These are phyloP conservation scores for Dactylellina leptospora DNA, from an alignment of 2,329 filamentous ascomycete genomes.

Conservation along the genomic window DNA sequence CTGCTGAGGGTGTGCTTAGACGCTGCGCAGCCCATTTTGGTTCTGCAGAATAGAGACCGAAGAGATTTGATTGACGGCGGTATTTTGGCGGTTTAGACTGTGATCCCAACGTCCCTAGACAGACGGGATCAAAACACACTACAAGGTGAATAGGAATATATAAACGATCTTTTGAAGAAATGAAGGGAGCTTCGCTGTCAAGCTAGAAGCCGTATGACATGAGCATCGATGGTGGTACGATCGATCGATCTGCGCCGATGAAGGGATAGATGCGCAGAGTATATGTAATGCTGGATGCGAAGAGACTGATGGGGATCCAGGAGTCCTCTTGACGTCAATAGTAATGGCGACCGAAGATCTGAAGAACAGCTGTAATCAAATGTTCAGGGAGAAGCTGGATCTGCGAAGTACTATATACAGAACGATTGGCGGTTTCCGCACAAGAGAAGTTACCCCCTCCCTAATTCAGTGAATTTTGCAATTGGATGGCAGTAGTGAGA, in stretches of 20 bases:
- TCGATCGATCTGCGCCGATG: not conserved
- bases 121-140: constrained; percentile 39
- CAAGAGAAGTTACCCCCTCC: constrained; percentile 6
- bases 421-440: constrained; percentile 2
- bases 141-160: not conserved
- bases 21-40: constrained; percentile 48
- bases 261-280: not conserved
- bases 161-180: not conserved
- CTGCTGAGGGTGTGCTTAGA: constrained; percentile 40
- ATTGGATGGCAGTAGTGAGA: constrained; percentile 2
- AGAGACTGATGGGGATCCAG: constrained; percentile 23
- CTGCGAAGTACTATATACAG: constrained; percentile 40
- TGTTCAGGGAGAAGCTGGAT: constrained; percentile 8
- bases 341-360: constrained; percentile 18
- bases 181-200: not conserved
- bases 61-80: constrained; percentile 37
- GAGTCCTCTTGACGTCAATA: constrained; percentile 51
- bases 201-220: not conserved
- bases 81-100: constrained; percentile 33
- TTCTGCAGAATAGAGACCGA: constrained; percentile 22
- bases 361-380: constrained; percentile 13
- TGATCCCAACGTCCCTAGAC: constrained; percentile 31
- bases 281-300: constrained; percentile 27
- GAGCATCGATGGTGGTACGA: constrained; percentile 15
- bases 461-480: constrained; percentile 17